Evolutionary conservation across 805 yeast species (phyloP).

Genomic region (Brettanomyces sp.): DNA sequence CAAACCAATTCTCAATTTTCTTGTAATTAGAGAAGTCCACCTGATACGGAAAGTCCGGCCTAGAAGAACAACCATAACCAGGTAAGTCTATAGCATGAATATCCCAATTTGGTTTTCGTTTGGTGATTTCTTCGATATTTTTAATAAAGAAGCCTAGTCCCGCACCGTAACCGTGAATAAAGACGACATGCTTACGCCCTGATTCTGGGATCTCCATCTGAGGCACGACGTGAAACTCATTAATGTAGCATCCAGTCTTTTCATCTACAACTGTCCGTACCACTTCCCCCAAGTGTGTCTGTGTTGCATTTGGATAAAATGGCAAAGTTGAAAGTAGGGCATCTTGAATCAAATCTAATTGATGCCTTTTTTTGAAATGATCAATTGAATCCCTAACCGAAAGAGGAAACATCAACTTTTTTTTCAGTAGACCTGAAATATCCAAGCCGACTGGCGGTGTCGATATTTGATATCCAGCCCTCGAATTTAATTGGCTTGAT

Average conservation of each 20-base stretch:
- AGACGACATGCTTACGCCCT: slow-evolving; percentile 43
- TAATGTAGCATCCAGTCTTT: slow-evolving; percentile 43
- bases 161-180: slow-evolving; percentile 92
- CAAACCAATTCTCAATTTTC: slow-evolving; percentile 53
- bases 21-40: slow-evolving; percentile 30
- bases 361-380: slow-evolving; percentile 33
- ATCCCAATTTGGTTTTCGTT: slow-evolving; percentile 43
- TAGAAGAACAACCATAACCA: slow-evolving; percentile 85
- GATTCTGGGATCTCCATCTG: slow-evolving; percentile 1
- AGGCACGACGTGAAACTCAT: slow-evolving; percentile 63
- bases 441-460: slow-evolving; percentile 67
- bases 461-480: slow-evolving; percentile 33
- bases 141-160: slow-evolving; percentile 74
- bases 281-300: slow-evolving; percentile 35
- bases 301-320: slow-evolving; percentile 46
- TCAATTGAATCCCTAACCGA: slow-evolving; percentile 38
- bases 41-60: slow-evolving; percentile 54
- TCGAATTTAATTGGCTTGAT: not conserved
- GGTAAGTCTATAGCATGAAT: slow-evolving; percentile 80
- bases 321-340: slow-evolving; percentile 45
- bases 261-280: slow-evolving; percentile 48
- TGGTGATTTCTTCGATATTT: slow-evolving; percentile 40
- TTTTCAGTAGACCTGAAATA: slow-evolving; percentile 39
- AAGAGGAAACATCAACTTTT: slow-evolving; percentile 43
- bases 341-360: slow-evolving; percentile 26